Conservation (phyloP, 108 stramenopile genomes). For the Cyclotella choctawhatcheeana region DNA sequence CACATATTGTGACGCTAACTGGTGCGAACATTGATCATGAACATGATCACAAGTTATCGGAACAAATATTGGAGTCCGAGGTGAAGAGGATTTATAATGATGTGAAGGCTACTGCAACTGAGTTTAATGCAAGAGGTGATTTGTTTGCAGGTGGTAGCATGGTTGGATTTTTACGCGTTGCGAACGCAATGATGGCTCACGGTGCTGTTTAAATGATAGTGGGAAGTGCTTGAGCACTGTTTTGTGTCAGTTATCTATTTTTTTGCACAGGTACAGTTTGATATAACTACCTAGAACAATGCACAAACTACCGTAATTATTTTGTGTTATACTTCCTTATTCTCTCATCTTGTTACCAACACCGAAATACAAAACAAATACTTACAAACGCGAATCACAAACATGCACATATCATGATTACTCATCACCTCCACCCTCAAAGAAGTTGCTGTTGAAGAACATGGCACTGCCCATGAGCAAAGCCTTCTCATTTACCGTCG, state of each 20-base stretch:
- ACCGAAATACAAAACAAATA: no score
- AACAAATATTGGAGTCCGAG: constrained; percentile 76
- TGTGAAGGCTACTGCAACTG: constrained; percentile 90
- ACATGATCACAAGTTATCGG: constrained; percentile 71
- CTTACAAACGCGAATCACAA: no score
- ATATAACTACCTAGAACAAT: no score
- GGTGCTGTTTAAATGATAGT: constrained; percentile 90
- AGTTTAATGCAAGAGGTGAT: constrained; percentile 96
- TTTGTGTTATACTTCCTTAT: no score
- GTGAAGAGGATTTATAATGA: constrained; percentile 83
- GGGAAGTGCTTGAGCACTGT: neutral
- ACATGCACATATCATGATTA: neutral
- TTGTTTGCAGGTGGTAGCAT: constrained; percentile 90
- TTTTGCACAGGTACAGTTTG: neutral
- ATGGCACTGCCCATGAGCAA: constrained; percentile 65
- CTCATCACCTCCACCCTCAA: constrained; percentile 45
- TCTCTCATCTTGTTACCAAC: no score
- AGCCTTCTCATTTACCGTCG: constrained; percentile 66
- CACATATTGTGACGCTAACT: constrained; percentile 88
- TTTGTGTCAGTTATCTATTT: neutral
- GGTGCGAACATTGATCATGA: constrained; percentile 84
- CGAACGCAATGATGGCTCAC: constrained; percentile 93
- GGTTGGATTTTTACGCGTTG: constrained; percentile 95
- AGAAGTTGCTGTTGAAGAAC: constrained; percentile 73
- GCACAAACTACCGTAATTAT: no score